These are phyloP conservation scores for Calocybe gangraenosa DNA, from an alignment of 768 basidiomycete genomes.

Conservation along the genomic window DNA sequence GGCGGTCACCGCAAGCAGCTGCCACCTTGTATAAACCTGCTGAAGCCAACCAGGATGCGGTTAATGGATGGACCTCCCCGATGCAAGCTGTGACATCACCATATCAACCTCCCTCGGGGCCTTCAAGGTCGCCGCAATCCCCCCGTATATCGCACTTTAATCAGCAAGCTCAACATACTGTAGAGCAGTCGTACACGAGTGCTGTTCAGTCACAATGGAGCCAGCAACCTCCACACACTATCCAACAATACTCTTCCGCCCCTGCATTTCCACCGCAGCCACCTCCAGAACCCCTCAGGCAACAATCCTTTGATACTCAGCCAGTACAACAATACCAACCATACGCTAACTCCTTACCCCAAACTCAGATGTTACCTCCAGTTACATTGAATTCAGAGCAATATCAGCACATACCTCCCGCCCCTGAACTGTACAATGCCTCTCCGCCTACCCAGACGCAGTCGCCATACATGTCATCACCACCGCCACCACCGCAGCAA, in stretches of 20 bases:
- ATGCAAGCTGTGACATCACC: conserved; percentile 8
- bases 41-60: conserved; percentile 21
- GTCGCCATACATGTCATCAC: conserved; percentile 17
- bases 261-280: conserved; percentile 13
- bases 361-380: conserved; percentile 18
- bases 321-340: conserved; percentile 22
- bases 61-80: conserved; percentile 28
- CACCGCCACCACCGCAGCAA: conserved; percentile 19
- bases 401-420: conserved; percentile 12
- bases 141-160: conserved; percentile 18
- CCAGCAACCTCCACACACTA: conserved; percentile 13
- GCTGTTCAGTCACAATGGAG: conserved; percentile 16
- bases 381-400: conserved; percentile 21
- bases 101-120: conserved; percentile 8
- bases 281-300: conserved; percentile 13
- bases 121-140: conserved; percentile 18
- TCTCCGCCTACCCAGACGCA: conserved; percentile 22
- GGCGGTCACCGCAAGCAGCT: conserved; percentile 41
- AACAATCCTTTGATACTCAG: conserved; percentile 6
- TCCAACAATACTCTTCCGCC: conserved; percentile 13
- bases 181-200: conserved; percentile 4
- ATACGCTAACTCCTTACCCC: conserved; percentile 16
- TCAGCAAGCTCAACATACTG: conserved; percentile 11
- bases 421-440: conserved; percentile 18
- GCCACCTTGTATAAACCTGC: conserved; percentile 28